Base-by-base conservation (phyloP, 371 early-diverging fungal species). In the Apophysomyces elegans region DNA sequence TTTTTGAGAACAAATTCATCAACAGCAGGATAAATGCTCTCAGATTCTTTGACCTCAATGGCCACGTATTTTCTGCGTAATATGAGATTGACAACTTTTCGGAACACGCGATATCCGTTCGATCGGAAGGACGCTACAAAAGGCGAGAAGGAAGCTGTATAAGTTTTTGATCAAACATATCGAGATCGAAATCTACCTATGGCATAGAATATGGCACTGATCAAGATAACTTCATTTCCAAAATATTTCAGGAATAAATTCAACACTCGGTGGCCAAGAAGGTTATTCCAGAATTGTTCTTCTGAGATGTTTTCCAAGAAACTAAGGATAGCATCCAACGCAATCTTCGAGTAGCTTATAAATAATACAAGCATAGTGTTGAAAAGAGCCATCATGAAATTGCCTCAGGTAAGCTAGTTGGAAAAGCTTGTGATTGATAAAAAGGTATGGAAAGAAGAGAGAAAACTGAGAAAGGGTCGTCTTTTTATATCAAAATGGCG, bases 91-190 rank as follows among this genome's bases (percentile, higher is more conserved):
- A 26, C 2, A 26, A 26, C 32, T 26, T 26, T 26, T 26, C 3
- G 32, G 32, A 26, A 26, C 32, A 26, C 32, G 32, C 32, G 32
- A 3, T 26, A 26, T 26, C 37, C 43, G 44, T 21, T 36, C 2
- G 71, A 73, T 37, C 61, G 66, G 0, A 78, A 36, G 16, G 75
- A 70, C 39, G 78, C 78, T 78, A 65, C 59, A 35, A 60, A 45
- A 6, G 62, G 46, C 14, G 9, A 9, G 14, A 43, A 12, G 43
- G 4, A 12, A 14, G 43, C 14, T 43, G 47, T 57, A 50, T 5
- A 32, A 47, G 16, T 56, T 56, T 1, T 26, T 26, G 3, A 26
- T 26, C 32, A 26, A 26, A 26, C 32, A 26, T 26, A 2, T 3
- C 2, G 32, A 1, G 1, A 26, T 61, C 7, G 2, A 45, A 5